phyloP scores from a whole-genome alignment of 768 basidiomycete genomes.

The Pholiota microspora region DNA sequence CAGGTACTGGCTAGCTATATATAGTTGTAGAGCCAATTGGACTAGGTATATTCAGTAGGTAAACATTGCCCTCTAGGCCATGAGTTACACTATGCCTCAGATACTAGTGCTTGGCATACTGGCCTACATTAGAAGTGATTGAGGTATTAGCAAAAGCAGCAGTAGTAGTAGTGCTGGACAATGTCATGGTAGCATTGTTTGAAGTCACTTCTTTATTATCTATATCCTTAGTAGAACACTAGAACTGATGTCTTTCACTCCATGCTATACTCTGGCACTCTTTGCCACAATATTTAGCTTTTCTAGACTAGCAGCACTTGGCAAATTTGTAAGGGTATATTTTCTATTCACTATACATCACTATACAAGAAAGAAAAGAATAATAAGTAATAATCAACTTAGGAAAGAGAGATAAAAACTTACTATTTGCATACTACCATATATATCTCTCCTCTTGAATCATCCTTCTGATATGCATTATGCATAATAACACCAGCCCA shows the following conservation, averaged over 20 bases:
- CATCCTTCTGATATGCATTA: constrained; percentile 98
- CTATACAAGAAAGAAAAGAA: constrained; percentile 29
- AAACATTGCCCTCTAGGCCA: constrained; percentile 3
- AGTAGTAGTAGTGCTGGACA: not conserved
- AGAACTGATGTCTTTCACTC: constrained; percentile 95
- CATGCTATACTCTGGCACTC: constrained; percentile 96
- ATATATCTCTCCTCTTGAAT: constrained; percentile 89
- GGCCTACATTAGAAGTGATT: not conserved
- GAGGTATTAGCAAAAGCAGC: not conserved
- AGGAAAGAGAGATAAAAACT: constrained; percentile 28
- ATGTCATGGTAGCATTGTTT: not conserved
- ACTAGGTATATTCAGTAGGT: not conserved
- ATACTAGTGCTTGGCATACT: not conserved
- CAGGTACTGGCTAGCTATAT: not conserved
- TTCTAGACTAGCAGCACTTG: constrained; percentile 92
- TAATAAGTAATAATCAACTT: constrained; percentile 1
- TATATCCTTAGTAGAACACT: constrained; percentile 72
- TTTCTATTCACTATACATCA: constrained; percentile 97
- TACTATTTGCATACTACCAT: constrained; percentile 95
- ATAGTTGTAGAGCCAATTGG: not conserved
- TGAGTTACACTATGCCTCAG: not conserved
- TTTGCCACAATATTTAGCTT: constrained; percentile 98
- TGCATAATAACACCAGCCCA: constrained; percentile 99
- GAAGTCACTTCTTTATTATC: constrained; percentile 37
- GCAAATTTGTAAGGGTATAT: constrained; percentile 91